Evolutionary conservation across 208 protist species (phyloP).

Genomic region (Leishmania aethiopica): DNA sequence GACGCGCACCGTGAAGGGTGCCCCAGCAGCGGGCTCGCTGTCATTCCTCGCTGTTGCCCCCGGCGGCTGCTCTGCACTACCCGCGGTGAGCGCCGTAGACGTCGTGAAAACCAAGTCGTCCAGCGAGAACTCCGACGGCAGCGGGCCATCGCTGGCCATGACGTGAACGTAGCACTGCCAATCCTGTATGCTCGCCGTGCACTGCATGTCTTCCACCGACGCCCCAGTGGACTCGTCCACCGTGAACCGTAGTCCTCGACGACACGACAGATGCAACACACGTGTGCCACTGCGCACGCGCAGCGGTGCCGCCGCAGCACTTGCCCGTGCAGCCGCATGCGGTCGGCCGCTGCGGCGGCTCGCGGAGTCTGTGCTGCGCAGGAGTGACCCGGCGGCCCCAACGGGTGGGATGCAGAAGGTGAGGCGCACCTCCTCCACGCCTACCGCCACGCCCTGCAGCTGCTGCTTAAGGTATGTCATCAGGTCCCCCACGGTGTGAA

Average conservation of each 20-base stretch:
- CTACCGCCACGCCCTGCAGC: conserved; percentile 34
- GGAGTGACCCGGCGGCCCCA: neutral
- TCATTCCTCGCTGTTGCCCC: neutral
- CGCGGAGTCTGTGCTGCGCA: neutral
- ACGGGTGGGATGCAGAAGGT: conserved; percentile 38
- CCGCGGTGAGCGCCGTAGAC: conserved; percentile 4
- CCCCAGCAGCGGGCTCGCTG: neutral
- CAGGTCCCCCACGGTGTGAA: conserved; percentile 39
- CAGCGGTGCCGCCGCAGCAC: neutral
- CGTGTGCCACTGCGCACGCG: conserved; percentile 10
- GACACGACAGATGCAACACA: conserved; percentile 29
- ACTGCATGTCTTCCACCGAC: conserved; percentile 34
- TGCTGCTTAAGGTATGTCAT: conserved; percentile 39
- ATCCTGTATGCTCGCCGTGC: conserved; percentile 25
- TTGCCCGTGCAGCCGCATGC: neutral
- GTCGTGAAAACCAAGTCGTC: conserved; percentile 30
- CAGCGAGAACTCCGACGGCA: conserved; percentile 24
- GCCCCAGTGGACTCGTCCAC: conserved; percentile 21
- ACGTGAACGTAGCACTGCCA: conserved; percentile 38
- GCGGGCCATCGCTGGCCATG: conserved; percentile 23
- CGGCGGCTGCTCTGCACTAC: neutral
- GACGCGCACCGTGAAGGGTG: conserved; percentile 24
- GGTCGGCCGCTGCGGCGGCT: neutral
- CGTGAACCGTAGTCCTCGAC: conserved; percentile 29
- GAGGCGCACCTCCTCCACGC: conserved; percentile 30